A percentile compares a stretch with the other conserved stretches of the same genome.
These are phyloP conservation scores for Vitis hybrid DNA, from an alignment of 177 flowering plant species.

Conservation along the genomic window DNA sequence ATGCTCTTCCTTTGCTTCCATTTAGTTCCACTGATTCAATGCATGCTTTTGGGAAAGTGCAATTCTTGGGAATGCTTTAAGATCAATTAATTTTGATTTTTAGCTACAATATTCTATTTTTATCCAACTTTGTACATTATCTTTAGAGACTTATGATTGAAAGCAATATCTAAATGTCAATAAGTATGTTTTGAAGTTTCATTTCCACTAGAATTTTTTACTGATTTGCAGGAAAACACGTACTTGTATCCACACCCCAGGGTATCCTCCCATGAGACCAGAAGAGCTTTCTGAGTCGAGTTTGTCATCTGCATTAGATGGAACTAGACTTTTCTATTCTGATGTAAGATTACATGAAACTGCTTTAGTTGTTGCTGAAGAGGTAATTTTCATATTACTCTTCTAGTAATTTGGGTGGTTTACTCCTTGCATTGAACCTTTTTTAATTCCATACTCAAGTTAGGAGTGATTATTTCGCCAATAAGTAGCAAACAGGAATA, in stretches of 20 bases:
- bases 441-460: too few relatives aligned
- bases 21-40: too few relatives aligned
- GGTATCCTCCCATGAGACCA: slow-evolving; percentile 78
- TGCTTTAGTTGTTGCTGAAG: slow-evolving; percentile 61
- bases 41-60: too few relatives aligned
- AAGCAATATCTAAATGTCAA: background rate
- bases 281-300: slow-evolving; percentile 59
- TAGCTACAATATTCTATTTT: too few relatives aligned
- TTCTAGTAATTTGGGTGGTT: background rate
- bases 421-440: too few relatives aligned
- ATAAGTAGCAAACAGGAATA: too few relatives aligned
- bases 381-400: slow-evolving; percentile 41
- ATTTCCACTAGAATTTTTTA: slow-evolving; percentile 2
- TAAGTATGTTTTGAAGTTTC: background rate
- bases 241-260: slow-evolving; percentile 87
- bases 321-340: slow-evolving; percentile 56
- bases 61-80: too few relatives aligned
- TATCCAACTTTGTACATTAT: background rate
- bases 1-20: too few relatives aligned
- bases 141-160: background rate
- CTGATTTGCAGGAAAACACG: slow-evolving; percentile 73
- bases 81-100: too few relatives aligned
- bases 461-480: too few relatives aligned
- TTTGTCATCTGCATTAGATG: slow-evolving; percentile 56
- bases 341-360: slow-evolving; percentile 72